Base-by-base conservation (phyloP, 441 rosid species). In the Brassica balearica region DNA sequence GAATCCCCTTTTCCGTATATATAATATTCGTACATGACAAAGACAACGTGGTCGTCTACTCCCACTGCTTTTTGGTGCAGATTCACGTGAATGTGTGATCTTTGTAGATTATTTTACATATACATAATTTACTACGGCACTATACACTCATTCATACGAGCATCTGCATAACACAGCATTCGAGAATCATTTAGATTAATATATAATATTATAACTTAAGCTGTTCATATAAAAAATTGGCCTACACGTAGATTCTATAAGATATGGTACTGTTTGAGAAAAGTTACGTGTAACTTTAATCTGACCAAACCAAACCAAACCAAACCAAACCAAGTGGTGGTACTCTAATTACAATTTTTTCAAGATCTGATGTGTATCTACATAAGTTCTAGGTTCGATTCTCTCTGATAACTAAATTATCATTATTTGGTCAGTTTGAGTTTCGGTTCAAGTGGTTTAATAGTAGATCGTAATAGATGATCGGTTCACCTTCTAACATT, bases 111-210 rank as follows among this genome's bases (percentile, higher is more conserved):
- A 2, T 27, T 27, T 27, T 3, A 19, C 19, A 19, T 19, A 19
- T 19, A 19, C 25, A 2, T 41, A 36, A 9, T 46, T 46, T 41
- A 41, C 48, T 10, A 41, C n/a, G 12, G 48, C 48, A 10, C 48
- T 41, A 9, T 2, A 41, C 48, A 41, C 48, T 41, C 3, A 41
- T 41, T 10, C 12, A 41, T 41, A 41, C 4, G 48, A 41, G 41
- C 41, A 7, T 36, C 41, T 36, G 41, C 41, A 10, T 41, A 41
- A 41, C 60, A 20, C 58, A 59, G 2, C 59, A 72, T 6, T 68
- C 46, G 58, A 72, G 46, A 61, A 25, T 72, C 60, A 43, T 61
- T 43, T 9, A 60, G 15, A 46, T 72, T 41, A 41, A 11, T 46
- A 19, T 23, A 23, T 23, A 23, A 23, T 0, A 23, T 23, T 5